Percentiles rank a stretch among this genome's conserved stretches.
phyloP scores from a whole-genome alignment of 768 basidiomycete species.

The Calvatia gigantea region DNA sequence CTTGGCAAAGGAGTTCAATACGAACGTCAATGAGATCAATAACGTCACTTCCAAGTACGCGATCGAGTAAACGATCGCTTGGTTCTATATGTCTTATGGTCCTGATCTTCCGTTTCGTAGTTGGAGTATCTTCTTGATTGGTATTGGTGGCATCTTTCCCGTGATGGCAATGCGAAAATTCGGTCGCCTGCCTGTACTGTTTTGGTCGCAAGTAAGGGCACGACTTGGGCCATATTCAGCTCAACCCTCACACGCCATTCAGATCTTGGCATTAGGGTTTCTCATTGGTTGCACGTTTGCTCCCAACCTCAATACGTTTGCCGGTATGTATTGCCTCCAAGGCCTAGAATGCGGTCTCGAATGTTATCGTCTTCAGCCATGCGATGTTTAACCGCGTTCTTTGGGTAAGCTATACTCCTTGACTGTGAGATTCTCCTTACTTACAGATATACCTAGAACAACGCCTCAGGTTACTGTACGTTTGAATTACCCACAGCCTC shows the following conservation, averaged over 20 bases:
- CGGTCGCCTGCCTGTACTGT: constrained; percentile 64
- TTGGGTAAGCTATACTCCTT: constrained; percentile 35
- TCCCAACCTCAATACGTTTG: constrained; percentile 52
- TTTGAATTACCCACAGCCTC: constrained; percentile 4
- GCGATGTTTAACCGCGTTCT: constrained; percentile 56
- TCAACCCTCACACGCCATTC: not conserved
- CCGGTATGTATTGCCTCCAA: constrained; percentile 32
- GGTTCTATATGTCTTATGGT: not conserved
- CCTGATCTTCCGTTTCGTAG: constrained; percentile 23
- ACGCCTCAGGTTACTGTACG: constrained; percentile 59
- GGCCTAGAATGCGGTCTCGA: not conserved
- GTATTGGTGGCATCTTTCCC: constrained; percentile 52
- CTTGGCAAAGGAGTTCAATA: constrained; percentile 51
- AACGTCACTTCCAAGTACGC: constrained; percentile 57
- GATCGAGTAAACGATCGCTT: not conserved
- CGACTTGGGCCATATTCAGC: not conserved
- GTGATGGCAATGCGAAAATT: constrained; percentile 61
- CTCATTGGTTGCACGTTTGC: constrained; percentile 44
- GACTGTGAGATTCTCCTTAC: not conserved
- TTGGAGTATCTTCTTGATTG: constrained; percentile 65
- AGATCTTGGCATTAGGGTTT: constrained; percentile 57
- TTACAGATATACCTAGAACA: constrained; percentile 32
- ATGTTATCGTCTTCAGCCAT: constrained; percentile 31
- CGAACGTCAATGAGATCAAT: constrained; percentile 56
- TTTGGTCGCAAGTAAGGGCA: constrained; percentile 60